Base-by-base conservation (phyloP, 768 basidiomycete genomes). In the Russula sp. region DNA sequence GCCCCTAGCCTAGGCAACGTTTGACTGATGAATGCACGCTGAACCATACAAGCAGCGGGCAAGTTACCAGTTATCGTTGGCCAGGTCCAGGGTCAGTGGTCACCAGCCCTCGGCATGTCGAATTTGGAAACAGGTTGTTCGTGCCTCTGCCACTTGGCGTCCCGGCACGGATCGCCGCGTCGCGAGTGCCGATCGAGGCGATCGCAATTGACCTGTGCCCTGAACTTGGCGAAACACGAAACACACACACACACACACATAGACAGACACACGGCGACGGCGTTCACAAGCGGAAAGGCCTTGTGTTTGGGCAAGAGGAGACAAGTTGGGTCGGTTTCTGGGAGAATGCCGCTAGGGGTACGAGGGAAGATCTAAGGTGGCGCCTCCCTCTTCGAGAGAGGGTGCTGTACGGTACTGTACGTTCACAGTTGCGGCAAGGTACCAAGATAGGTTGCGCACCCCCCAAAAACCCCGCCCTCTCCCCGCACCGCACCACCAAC, bases 371-470 rank as follows among this genome's bases (percentile, higher is more conserved):
- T 27, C 27, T 32, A 48, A 10, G 37, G 59, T 44, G 58, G 58
- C 52, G 50, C 10, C 34, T n/a, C 37, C 27, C 34, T 18, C 16
- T 50, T 50, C 27, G 27, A 27, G 27, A 27, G 27, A 27, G 27
- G 22, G 27, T 27, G 27, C 27, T 27, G 27, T 1, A 27, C 27
- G 22, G 27, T 1, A 27, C 27, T 34, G 50, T 40, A 59, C 52
- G 32, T 20, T 40, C 20, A 7, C 16, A 6, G 42, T 51, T 20
- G 31, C 50, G 35, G 52, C 42, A 60, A 60, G 59, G 32, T 37
- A 39, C 47, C 16, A 31, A 18, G 47, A 57, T 27, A 45, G 11
- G 14, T 60, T 60, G 35, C 59, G 52, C 52, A 37, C 52, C 59
- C 59, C 59, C 14, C 44, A 60, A 60, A 3, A 27, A 27, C 27